Percentiles rank a stretch among this genome's conserved stretches.
These are phyloP conservation scores for Gloeostereum incarnatum DNA, from an alignment of 768 basidiomycete species.

Conservation along the genomic window DNA sequence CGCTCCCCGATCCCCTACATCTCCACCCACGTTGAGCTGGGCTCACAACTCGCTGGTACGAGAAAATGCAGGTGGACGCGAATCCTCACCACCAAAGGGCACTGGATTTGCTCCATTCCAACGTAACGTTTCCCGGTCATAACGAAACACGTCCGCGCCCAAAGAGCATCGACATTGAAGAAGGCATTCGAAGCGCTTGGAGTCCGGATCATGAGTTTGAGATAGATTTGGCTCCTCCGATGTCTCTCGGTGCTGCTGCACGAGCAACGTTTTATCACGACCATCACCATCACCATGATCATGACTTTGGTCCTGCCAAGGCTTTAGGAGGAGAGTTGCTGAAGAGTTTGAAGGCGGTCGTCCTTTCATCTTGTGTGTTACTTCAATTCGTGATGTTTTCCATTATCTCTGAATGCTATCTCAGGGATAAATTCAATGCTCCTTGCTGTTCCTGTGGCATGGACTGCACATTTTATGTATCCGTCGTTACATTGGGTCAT, in stretches of 20 bases:
- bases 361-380: conserved; percentile 24
- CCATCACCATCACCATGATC: not conserved
- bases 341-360: conserved; percentile 23
- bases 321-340: conserved; percentile 17
- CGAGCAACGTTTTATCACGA: not conserved
- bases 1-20: conserved; percentile 6
- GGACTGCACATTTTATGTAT: conserved; percentile 16
- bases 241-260: not conserved
- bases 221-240: not conserved
- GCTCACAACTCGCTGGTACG: conserved; percentile 1
- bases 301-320: conserved; percentile 1
- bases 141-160: not conserved
- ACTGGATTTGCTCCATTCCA: conserved; percentile 11
- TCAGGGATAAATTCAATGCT: conserved; percentile 32
- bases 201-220: conserved; percentile 8
- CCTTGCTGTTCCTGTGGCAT: conserved; percentile 16
- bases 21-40: not conserved
- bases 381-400: not conserved
- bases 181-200: conserved; percentile 3
- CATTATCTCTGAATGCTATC: not conserved
- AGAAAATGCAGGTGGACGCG: not conserved
- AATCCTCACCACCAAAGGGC: conserved; percentile 14
- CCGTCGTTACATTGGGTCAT: conserved; percentile 12
- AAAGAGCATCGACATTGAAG: not conserved
- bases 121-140: not conserved